Base-by-base conservation (phyloP, 1,284 basidiomycete species). In the Trichosporon coremiiforme region DNA sequence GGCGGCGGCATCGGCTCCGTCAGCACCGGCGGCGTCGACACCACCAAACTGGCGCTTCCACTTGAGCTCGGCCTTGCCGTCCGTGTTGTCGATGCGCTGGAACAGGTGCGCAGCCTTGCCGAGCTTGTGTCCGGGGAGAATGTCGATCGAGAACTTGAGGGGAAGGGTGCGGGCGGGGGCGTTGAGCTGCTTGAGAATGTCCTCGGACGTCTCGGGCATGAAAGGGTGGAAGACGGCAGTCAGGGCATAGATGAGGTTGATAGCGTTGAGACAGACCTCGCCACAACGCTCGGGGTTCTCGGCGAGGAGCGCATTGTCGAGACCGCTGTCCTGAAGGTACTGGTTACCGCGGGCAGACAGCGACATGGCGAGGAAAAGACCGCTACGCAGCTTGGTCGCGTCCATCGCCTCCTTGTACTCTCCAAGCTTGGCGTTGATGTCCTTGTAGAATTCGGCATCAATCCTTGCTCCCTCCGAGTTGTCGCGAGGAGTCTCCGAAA, bases 241-340 rank as follows among this genome's bases (percentile, higher is more conserved):
- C 69, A 99, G 87, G 35, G 91, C 84, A 83, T 97, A 99, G 82
- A 99, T 97, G 75, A 99, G 86, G 85, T 98, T 98, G 82, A 95
- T 84, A 25, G 94, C 91, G 70, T 95, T 90, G 62, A 93, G 89
- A 73, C 98, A 86, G 73, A 98, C 94, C 78, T 93, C 90, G 5
- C 91, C 94, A 77, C 95, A 97, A 72, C 94, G 90, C 72, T 88
- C 87, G 0, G 94, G 93, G 73, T 92, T 87, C 75, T 90, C 89
- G 29, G 88, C 85, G 84, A 96, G 90, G 66, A 99, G 87, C 2
- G 93, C 88, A 81, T 98, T 98, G 87, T 93, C 93, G 65, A 99
- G 89, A 36, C 92, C 91, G 33, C 93, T 91, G 17, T 94, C 89
- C 82, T 97, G 94, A 3, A 99, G 89, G 85, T 98, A 98, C 71